Conservation (phyloP, 1,284 basidiomycete species). For the Clitocybe nebularis region DNA sequence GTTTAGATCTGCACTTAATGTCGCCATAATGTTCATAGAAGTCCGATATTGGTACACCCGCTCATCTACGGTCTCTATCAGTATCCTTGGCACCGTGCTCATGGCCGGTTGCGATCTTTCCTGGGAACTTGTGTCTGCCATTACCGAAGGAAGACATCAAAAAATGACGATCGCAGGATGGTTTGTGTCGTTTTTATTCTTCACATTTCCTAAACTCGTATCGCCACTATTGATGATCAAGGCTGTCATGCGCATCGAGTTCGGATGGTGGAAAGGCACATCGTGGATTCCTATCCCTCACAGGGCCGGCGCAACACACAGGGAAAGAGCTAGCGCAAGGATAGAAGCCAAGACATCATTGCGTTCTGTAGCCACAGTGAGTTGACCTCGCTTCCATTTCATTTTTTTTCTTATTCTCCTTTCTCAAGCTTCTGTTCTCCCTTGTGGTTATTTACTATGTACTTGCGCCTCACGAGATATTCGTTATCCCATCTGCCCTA, state of each 20-base stretch:
- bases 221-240: constrained; percentile 21
- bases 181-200: constrained; percentile 7
- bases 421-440: background rate
- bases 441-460: constrained; percentile 9
- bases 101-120: constrained; percentile 13
- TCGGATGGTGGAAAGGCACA: constrained; percentile 13
- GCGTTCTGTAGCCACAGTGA: background rate
- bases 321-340: constrained; percentile 23
- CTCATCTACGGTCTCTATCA: constrained; percentile 24
- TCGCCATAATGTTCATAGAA: constrained; percentile 14
- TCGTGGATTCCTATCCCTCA: constrained; percentile 19
- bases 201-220: constrained; percentile 8
- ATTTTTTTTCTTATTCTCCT: background rate
- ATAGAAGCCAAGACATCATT: constrained; percentile 13
- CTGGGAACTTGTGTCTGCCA: constrained; percentile 5
- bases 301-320: constrained; percentile 17
- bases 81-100: constrained; percentile 20
- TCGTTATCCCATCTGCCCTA: constrained; percentile 11
- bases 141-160: constrained; percentile 3
- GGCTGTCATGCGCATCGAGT: constrained; percentile 16
- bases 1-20: constrained; percentile 2
- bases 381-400: no score
- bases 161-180: constrained; percentile 8
- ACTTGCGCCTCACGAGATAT: constrained; percentile 11
- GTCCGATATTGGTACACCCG: constrained; percentile 28